These are phyloP conservation scores for Aspergillus ellipticus DNA, from an alignment of 495 filamentous ascomycete genomes.

Conservation along the genomic window DNA sequence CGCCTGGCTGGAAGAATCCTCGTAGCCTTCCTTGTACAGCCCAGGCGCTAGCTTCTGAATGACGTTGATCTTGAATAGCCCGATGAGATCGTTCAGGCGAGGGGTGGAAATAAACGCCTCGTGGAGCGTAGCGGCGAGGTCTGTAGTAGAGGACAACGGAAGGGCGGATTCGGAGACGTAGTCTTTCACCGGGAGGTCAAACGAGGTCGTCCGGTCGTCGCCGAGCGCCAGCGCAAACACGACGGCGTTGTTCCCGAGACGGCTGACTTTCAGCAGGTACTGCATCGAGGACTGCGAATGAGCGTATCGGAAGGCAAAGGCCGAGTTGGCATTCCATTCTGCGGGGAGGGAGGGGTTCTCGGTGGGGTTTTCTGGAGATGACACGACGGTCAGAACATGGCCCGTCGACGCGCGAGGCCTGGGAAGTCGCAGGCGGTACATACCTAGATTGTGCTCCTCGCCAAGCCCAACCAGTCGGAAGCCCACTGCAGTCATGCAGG, in stretches of 20 bases:
- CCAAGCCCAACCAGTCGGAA: constrained; percentile 80
- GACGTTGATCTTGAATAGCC: constrained; percentile 67
- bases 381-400: constrained; percentile 4
- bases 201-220: constrained; percentile 73
- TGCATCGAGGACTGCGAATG: constrained; percentile 86
- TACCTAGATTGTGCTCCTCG: constrained; percentile 71
- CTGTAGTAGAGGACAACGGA: constrained; percentile 42
- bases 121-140: constrained; percentile 47
- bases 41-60: constrained; percentile 76
- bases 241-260: constrained; percentile 79
- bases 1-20: constrained; percentile 44
- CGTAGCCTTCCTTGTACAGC: constrained; percentile 71
- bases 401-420: not conserved
- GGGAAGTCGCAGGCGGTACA: constrained; percentile 1
- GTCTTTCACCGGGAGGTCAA: constrained; percentile 73
- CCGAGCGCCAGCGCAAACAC: constrained; percentile 73
- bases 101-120: constrained; percentile 70
- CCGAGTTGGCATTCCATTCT: constrained; percentile 71
- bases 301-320: constrained; percentile 79
- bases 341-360: constrained; percentile 58
- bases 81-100: constrained; percentile 64
- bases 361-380: constrained; percentile 43
- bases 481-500: constrained; percentile 72
- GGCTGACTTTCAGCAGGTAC: constrained; percentile 76
- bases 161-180: constrained; percentile 65